These are phyloP conservation scores for Argentina anserina DNA, from an alignment of 306 rosid species.

Conservation along the genomic window DNA sequence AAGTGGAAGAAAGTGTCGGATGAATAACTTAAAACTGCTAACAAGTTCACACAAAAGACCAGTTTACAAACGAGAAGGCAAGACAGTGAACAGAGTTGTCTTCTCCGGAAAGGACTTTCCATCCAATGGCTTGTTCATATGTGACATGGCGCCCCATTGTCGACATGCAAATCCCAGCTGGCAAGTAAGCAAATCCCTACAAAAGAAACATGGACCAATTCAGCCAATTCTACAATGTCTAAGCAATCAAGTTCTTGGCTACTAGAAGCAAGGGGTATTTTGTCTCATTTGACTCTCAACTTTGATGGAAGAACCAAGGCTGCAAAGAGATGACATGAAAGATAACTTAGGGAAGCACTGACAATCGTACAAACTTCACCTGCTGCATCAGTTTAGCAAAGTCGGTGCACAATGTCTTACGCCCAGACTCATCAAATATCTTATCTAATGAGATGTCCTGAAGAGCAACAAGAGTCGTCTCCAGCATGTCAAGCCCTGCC, in stretches of 20 bases:
- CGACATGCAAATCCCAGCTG: constrained; percentile 87
- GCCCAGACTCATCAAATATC: constrained; percentile 84
- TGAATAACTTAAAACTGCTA: constrained; percentile 4
- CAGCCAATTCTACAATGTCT: neutral
- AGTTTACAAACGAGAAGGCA: constrained; percentile 83
- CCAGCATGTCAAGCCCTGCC: constrained; percentile 96
- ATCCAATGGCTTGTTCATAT: constrained; percentile 85
- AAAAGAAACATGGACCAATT: neutral
- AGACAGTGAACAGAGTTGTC: constrained; percentile 77
- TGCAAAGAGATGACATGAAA: neutral
- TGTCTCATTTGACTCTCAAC: neutral
- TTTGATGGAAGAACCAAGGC: neutral
- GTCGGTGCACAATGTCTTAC: constrained; percentile 66
- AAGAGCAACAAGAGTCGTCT: constrained; percentile 82
- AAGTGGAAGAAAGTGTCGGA: constrained; percentile 19
- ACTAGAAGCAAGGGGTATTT: neutral
- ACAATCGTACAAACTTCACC: constrained; percentile 31
- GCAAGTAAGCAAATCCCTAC: constrained; percentile 81
- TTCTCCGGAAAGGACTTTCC: constrained; percentile 84
- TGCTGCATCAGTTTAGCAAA: constrained; percentile 89
- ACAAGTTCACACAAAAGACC: constrained; percentile 87
- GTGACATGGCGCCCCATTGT: constrained; percentile 88
- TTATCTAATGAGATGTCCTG: constrained; percentile 94
- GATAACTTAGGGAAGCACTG: neutral
- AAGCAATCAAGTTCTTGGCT: neutral